Evolutionary conservation across 371 early-diverging fungal genomes (phyloP), one percentile per base, ranked within the genome.

Genomic region (Saksenaea vasiformis): DNA sequence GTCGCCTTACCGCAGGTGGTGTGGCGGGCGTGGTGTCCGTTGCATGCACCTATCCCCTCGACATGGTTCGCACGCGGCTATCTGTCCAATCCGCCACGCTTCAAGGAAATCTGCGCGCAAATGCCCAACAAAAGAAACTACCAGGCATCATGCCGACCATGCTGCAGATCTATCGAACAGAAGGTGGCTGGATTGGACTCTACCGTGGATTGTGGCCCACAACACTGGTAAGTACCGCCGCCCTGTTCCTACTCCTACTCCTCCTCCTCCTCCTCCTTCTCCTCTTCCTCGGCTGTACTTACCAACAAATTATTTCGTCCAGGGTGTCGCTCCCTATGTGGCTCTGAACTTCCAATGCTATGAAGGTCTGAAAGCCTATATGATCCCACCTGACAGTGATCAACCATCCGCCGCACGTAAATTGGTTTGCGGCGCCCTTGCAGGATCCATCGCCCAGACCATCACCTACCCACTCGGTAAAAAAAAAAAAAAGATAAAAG

Each of bases 381-480:
- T 91, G 59, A 89, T 93, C 13, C 91, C 91, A 1, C 71, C 76
- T 1, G 89, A 88, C 55, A 78, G 85, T 69, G 71, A 77, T 1
- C 74, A 84, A 5, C 89, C 90, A 7, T 83, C 90, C 3, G 84
- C 87, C 37, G 70, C 76, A 13, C 79, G 83, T 70, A 90, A 91
- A 70, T 71, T 97, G 36, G 56, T 90, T 0, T 93, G 95, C 63
- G 97, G 97, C 58, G 97, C 95, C 3, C 68, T 93, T 56, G 95
- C 94, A 22, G 97, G 97, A 15, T 89, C 93, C 58, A 87, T 93
- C 68, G 92, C 92, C 5, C 96, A 96, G 73, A 93, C 93, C 2
- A 84, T 92, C 34, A 95, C 95, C 10, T 97, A 96, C 71, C 97
- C 97, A 26, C 77, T 97, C 61, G 79, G 76, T 76, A 69, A 68